phyloP scores from a whole-genome alignment of 352 stramenopile species.

The Phytophthora ohioensis region DNA sequence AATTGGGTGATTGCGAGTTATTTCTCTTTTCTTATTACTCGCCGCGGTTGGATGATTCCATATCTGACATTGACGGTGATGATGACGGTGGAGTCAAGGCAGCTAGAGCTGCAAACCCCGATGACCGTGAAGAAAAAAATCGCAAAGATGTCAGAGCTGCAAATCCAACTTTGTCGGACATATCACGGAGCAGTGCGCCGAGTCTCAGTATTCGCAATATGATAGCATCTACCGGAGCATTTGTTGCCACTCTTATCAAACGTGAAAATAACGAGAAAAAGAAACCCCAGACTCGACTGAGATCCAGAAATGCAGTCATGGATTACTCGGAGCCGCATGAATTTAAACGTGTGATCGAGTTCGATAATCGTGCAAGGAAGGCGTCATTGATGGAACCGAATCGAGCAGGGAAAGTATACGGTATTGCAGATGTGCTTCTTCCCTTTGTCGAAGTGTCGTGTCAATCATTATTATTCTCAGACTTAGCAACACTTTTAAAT shows the following conservation, averaged over 20 bases:
- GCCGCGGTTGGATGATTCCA: conserved; percentile 16
- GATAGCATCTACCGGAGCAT: conserved; percentile 25
- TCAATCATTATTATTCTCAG: conserved; percentile 15
- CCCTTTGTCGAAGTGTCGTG: conserved; percentile 29
- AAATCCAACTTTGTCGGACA: conserved; percentile 22
- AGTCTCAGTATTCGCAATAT: conserved; percentile 25
- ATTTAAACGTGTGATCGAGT: conserved; percentile 48
- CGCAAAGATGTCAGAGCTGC: conserved; percentile 11
- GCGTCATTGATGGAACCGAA: conserved; percentile 31
- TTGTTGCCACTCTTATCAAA: conserved; percentile 5
- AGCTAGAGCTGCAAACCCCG: neutral
- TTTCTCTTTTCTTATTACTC: conserved; percentile 58
- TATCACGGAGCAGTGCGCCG: conserved; percentile 3
- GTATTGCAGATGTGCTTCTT: conserved; percentile 20
- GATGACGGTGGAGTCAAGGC: neutral
- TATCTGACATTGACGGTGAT: neutral
- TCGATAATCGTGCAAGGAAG: conserved; percentile 6
- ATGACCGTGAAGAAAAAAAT: conserved; percentile 19
- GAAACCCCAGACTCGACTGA: conserved; percentile 18
- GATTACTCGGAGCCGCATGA: conserved; percentile 40
- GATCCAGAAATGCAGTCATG: conserved; percentile 52
- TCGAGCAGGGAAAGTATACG: conserved; percentile 4
- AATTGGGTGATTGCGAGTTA: conserved; percentile 3
- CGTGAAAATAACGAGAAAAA: conserved; percentile 14
- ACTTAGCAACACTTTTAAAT: conserved; percentile 1